Base-by-base conservation (phyloP, 164 flowering plant species). In the Houttuynia cordata region DNA sequence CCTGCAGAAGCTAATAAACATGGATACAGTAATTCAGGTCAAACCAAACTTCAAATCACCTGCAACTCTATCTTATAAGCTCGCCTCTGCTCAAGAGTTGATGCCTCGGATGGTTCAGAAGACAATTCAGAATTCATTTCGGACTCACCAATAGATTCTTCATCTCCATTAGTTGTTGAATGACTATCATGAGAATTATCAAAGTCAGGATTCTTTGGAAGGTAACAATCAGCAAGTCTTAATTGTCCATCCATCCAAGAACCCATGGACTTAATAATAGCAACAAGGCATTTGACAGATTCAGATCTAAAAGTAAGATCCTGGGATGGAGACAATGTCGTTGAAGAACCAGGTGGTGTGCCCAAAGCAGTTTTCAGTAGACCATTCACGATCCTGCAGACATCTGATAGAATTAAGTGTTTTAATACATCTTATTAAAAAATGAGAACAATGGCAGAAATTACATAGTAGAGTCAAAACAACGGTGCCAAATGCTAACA, bases 361-460 rank as follows among this genome's bases (percentile, higher is more conserved):
- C 99, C 99, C 64, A 87, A 73, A 55, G 96, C 96, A 72, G 99
- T 94, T 79, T 88, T 91, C 58, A 85, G 72, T 71, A 94, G 99
- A 67, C 97, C 99, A 70, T 91, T 94, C 63, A 91, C 96, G 76
- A 76, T 85, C 97, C 99, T 94, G 97, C 87, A 84, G 83, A 78
- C 75, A 85, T 85, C 93, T 88, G 84, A 84, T 67, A 83, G 85
- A 85, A 83, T 87, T 86, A 90, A 73, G 76, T 65, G 81, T 69
- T 83, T 78, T 75, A 81, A 86, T 75, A 85, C 72, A 80, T 73
- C 63, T 74, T 70, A 71, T 56, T 57, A 66, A 62, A 56, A 20
- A 22, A 24, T 25, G 57, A 1, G 49, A 30, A 30, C 37, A 30
- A 30, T 30, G 2, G 6, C 37, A 30, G 37, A 6, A 30, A 30